Percentiles rank a stretch among this genome's conserved stretches.
Conservation (phyloP, 805 yeast genomes). For the Hanseniaspora hatyaiensis region DNA sequence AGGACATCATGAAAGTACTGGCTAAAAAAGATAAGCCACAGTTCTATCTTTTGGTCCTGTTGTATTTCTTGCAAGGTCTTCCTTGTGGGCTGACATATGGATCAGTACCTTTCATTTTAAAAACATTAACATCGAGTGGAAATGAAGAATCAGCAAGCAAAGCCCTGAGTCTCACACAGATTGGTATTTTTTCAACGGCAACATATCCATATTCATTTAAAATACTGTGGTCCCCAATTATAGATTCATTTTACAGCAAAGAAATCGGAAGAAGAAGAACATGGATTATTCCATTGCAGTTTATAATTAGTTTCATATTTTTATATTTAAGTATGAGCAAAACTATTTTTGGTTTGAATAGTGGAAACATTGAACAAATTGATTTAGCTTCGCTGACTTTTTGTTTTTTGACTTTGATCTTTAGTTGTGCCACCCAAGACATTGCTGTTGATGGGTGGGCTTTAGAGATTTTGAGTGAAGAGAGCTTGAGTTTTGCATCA, state of each 20-base stretch:
- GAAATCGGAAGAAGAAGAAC: slow-evolving; percentile 71
- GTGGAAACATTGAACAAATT: neutral
- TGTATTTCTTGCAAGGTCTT: slow-evolving; percentile 86
- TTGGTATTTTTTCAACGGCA: slow-evolving; percentile 83
- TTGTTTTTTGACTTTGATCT: slow-evolving; percentile 64
- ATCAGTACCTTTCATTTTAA: slow-evolving; percentile 77
- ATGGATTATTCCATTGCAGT: slow-evolving; percentile 91
- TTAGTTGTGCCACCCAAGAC: slow-evolving; percentile 93
- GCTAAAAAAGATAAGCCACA: slow-evolving; percentile 53
- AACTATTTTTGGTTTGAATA: slow-evolving; percentile 37
- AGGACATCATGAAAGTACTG: slow-evolving; percentile 17
- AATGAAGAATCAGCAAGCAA: slow-evolving; percentile 17
- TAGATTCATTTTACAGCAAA: slow-evolving; percentile 67
- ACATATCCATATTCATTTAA: slow-evolving; percentile 91
- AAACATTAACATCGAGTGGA: slow-evolving; percentile 34
- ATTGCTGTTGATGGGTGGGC: slow-evolving; percentile 99
- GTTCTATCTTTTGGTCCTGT: slow-evolving; percentile 56
- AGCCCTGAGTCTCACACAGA: slow-evolving; percentile 71
- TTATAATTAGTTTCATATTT: slow-evolving; percentile 60
- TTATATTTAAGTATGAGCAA: slow-evolving; percentile 33
- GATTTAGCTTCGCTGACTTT: slow-evolving; percentile 40
- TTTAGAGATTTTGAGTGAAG: slow-evolving; percentile 65
- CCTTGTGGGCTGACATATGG: slow-evolving; percentile 96
- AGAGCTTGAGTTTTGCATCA: slow-evolving; percentile 78
- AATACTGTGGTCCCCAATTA: slow-evolving; percentile 89